These are phyloP conservation scores for Wickerhamomyces bisporus DNA, from an alignment of 805 yeast genomes.

Conservation along the genomic window DNA sequence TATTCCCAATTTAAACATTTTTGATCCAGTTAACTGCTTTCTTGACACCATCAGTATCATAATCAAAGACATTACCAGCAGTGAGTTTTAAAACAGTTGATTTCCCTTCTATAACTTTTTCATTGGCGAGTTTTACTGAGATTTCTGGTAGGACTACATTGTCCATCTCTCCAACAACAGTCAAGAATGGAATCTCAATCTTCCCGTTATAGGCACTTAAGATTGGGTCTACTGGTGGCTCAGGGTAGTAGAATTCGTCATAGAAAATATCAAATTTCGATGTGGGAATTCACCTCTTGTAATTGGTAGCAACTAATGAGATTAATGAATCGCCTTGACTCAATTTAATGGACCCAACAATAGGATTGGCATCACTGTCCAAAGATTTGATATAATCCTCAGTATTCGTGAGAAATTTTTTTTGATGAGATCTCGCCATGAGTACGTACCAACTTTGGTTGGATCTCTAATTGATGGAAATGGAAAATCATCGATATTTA, in stretches of 20 bases:
- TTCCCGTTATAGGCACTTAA: slow-evolving; percentile 4
- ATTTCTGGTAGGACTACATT: neutral
- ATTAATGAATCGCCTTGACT: slow-evolving; percentile 11
- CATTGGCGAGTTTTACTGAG: neutral
- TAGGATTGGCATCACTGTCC: slow-evolving; percentile 1
- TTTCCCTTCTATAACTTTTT: neutral
- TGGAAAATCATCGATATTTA: slow-evolving; percentile 65
- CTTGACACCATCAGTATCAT: neutral
- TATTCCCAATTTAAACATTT: neutral
- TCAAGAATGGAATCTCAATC: slow-evolving; percentile 3
- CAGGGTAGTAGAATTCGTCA: slow-evolving; percentile 7
- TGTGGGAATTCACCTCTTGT: slow-evolving; percentile 21
- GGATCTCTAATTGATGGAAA: slow-evolving; percentile 25
- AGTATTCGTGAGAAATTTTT: neutral
- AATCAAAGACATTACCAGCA: slow-evolving; percentile 5
- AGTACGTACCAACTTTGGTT: slow-evolving; percentile 3
- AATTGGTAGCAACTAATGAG: slow-evolving; percentile 16
- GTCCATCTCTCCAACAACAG: slow-evolving; percentile 4
- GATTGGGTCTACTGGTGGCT: neutral
- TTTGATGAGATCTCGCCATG: slow-evolving; percentile 7
- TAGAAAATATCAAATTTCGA: slow-evolving; percentile 56
- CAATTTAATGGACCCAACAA: slow-evolving; percentile 9
- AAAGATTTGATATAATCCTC: slow-evolving; percentile 1
- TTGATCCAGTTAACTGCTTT: slow-evolving; percentile 1
- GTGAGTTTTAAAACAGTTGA: neutral